Evolutionary conservation across 75 land plant species (phyloP), one percentile per base, ranked within the genome.

Genomic region (Pinus taeda): DNA sequence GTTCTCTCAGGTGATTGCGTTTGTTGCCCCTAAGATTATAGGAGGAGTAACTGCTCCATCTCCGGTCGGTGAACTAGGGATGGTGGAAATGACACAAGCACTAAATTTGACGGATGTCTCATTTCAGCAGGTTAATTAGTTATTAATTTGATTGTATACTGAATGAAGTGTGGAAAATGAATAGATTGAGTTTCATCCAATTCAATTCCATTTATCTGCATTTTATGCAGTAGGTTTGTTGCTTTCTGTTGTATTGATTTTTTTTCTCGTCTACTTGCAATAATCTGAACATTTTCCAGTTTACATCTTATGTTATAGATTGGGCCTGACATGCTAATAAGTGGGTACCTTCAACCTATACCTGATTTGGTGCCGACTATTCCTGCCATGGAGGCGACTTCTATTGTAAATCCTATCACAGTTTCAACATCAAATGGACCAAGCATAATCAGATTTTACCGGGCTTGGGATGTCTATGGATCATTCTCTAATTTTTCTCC

Each of bases 61-160:
- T 58, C 99, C 99, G 37, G 98, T 97, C 59, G 98, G 96, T 74
- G 99, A 97, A 72, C 86, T 97, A 42, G 99, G 99, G 71, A 95
- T 93, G 95, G 90, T 93, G 74, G 92, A 95, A 73, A 97, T 97
- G 99, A 82, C 98, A 18, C 99, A 97, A 83, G 99, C 99, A 24
- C 81, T 93, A 18, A 84, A 90, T 77, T 62, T 97, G 22, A 78
- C 80, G 57, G 98, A 97, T 80, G 91, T 93, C 59, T 79, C 89
- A 45, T 93, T 86, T 88, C 98, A 97, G 80, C 92, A 97, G 95
- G 99, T 91, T 57, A 42, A 74, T 33, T 29, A 5, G 22, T 77
- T 30, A 57, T 49, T 49, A 9, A 49, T 49, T 11, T 49, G 55
- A 49, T 11, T 49, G 53, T 45, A 49, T 11, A 11, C 12, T 9